Conservation (phyloP, 2,329 filamentous ascomycete genomes). For the Curvularia spicifera region DNA sequence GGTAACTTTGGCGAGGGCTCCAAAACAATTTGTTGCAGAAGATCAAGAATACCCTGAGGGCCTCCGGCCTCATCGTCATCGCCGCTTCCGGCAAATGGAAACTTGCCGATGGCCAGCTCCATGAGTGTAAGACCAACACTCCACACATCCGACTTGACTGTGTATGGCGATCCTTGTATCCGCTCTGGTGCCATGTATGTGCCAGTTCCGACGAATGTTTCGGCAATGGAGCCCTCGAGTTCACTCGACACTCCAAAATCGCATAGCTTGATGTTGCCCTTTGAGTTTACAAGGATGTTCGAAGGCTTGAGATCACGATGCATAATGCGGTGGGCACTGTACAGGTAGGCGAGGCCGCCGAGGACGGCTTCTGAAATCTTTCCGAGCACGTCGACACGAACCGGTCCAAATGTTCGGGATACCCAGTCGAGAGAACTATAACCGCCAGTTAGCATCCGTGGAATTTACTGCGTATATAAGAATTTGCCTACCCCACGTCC, state of each 20-base stretch:
- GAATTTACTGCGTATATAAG: not conserved
- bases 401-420: constrained; percentile 91
- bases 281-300: constrained; percentile 94
- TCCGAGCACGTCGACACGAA: constrained; percentile 93
- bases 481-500: constrained; percentile 84
- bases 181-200: constrained; percentile 99
- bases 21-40: constrained; percentile 96
- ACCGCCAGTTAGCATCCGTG: constrained; percentile 21
- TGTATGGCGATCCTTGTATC: constrained; percentile 96
- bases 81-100: constrained; percentile 88
- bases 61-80: constrained; percentile 71
- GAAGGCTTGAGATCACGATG: constrained; percentile 98
- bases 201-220: constrained; percentile 97
- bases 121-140: constrained; percentile 94
- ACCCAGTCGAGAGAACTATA: constrained; percentile 87
- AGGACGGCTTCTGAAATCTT: constrained; percentile 97
- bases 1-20: constrained; percentile 92
- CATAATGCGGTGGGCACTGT: constrained; percentile 96
- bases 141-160: constrained; percentile 98
- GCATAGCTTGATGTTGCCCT: constrained; percentile 93
- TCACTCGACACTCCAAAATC: constrained; percentile 99
- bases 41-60: constrained; percentile 92
- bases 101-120: constrained; percentile 97
- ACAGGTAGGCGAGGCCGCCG: constrained; percentile 92
- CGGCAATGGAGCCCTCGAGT: constrained; percentile 95